phyloP scores from a whole-genome alignment of 768 basidiomycete species.

The Lactarius tabidus region DNA sequence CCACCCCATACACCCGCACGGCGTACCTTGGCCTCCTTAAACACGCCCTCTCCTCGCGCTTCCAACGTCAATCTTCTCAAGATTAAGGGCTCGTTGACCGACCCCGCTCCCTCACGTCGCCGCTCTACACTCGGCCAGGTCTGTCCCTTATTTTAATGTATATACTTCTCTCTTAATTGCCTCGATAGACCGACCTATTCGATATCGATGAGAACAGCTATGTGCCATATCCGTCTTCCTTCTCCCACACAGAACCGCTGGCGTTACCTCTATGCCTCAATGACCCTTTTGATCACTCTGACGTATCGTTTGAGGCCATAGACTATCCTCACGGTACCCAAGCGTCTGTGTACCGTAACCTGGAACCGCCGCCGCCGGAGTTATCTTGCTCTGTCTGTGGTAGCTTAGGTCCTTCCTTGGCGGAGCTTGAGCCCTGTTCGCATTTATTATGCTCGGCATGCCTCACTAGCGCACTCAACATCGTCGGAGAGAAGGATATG shows the following conservation, averaged over 20 bases:
- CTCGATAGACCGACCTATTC: slow-evolving; percentile 48
- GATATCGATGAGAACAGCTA: slow-evolving; percentile 73
- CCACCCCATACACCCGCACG: slow-evolving; percentile 34
- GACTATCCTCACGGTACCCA: slow-evolving; percentile 34
- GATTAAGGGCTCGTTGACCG: slow-evolving; percentile 67
- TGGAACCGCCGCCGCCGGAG: slow-evolving; percentile 27
- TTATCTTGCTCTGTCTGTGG: slow-evolving; percentile 64
- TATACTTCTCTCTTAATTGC: slow-evolving; percentile 27
- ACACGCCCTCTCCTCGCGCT: slow-evolving; percentile 67
- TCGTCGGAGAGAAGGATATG: slow-evolving; percentile 87
- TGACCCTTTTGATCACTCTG: slow-evolving; percentile 41
- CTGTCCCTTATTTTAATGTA: slow-evolving; percentile 22
- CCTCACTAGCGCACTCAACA: slow-evolving; percentile 81
- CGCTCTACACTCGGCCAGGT: slow-evolving; percentile 41
- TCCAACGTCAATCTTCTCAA: slow-evolving; percentile 52
- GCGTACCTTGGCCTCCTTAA: slow-evolving; percentile 39
- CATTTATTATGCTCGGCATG: slow-evolving; percentile 79
- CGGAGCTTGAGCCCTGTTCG: slow-evolving; percentile 66
- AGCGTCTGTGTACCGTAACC: slow-evolving; percentile 24
- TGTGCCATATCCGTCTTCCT: slow-evolving; percentile 42
- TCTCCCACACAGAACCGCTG: slow-evolving; percentile 33
- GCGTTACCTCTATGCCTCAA: slow-evolving; percentile 37
- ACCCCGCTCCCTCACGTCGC: slow-evolving; percentile 55
- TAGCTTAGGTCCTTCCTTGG: slow-evolving; percentile 44
- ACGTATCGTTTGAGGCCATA: slow-evolving; percentile 21